These are phyloP conservation scores for Guadua angustifolia DNA, from an alignment of 176 grass and related monocot genomes.

Conservation along the genomic window DNA sequence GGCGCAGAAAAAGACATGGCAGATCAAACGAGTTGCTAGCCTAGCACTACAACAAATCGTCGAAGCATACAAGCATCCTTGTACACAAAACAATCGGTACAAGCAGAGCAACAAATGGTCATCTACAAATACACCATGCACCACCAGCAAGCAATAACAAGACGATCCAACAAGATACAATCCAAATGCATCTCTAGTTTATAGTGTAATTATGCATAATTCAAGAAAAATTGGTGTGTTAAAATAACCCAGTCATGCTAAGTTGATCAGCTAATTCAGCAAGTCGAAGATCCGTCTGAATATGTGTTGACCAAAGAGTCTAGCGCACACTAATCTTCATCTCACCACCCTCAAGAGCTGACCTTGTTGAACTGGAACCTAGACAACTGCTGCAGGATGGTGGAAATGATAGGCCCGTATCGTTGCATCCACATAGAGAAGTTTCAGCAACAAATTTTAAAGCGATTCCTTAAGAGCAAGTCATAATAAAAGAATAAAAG, in stretches of 20 bases:
- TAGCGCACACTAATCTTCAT: conserved; percentile 13
- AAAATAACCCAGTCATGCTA: conserved; percentile 45
- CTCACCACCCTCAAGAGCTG: conserved; percentile 55
- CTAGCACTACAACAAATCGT: neutral
- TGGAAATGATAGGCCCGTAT: conserved; percentile 97
- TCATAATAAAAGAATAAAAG: neutral
- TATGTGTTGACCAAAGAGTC: conserved; percentile 11
- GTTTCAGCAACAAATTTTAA: conserved; percentile 9
- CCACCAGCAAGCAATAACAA: neutral
- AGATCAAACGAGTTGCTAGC: neutral
- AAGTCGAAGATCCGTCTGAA: conserved; percentile 8
- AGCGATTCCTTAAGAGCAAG: neutral
- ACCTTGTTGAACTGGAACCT: conserved; percentile 99
- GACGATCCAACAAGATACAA: conserved; percentile 25
- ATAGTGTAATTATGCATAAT: conserved; percentile 19
- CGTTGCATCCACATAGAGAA: conserved; percentile 62
- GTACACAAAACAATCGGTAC: conserved; percentile 38
- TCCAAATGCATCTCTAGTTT: conserved; percentile 33
- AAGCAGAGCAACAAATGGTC: neutral
- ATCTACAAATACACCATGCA: conserved; percentile 41
- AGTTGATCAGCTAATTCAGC: conserved; percentile 35
- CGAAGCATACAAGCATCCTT: conserved; percentile 16
- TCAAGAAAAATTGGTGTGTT: conserved; percentile 20
- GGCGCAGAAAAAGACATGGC: neutral
- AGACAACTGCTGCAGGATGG: conserved; percentile 93